phyloP scores from a whole-genome alignment of 2,329 filamentous ascomycete species.

The Lizonia empirigonia region DNA sequence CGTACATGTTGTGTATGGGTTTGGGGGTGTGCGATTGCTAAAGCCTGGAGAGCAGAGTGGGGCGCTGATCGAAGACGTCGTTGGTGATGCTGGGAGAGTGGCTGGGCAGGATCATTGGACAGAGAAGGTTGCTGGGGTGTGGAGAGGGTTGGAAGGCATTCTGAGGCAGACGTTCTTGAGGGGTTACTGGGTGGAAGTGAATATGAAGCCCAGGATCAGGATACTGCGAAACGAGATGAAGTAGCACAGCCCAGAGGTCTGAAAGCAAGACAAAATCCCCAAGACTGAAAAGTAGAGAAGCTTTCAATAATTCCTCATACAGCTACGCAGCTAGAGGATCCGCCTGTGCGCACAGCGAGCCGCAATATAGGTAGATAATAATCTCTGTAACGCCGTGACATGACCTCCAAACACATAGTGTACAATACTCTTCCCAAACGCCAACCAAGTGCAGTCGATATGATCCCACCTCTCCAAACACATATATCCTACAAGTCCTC shows the following conservation, averaged over 20 bases:
- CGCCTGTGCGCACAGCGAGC: not conserved
- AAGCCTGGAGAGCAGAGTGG: conserved; percentile 49
- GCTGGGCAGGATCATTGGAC: conserved; percentile 22
- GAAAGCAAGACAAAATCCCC: not conserved
- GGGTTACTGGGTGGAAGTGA: conserved; percentile 62
- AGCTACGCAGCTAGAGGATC: not conserved
- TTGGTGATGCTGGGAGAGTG: conserved; percentile 22
- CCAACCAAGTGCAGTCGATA: not conserved
- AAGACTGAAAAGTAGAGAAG: too few species aligned
- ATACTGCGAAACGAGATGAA: conserved; percentile 52
- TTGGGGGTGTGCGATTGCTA: conserved; percentile 57
- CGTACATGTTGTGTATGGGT: conserved; percentile 57
- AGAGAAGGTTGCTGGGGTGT: conserved; percentile 25
- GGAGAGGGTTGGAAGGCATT: conserved; percentile 41
- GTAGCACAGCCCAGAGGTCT: not conserved
- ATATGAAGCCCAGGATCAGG: conserved; percentile 60
- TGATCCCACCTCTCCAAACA: not conserved
- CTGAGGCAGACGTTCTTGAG: conserved; percentile 46
- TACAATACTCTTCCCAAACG: not conserved
- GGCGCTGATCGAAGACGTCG: conserved; percentile 18
- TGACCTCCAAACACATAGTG: not conserved
- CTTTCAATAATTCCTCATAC: not conserved
- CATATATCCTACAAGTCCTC: not conserved
- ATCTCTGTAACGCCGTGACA: not conserved
- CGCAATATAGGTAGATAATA: not conserved